Evolutionary conservation across 2,329 filamentous ascomycete species (phyloP), one percentile per base, ranked within the genome.

Genomic region (Cladosporium sp.): DNA sequence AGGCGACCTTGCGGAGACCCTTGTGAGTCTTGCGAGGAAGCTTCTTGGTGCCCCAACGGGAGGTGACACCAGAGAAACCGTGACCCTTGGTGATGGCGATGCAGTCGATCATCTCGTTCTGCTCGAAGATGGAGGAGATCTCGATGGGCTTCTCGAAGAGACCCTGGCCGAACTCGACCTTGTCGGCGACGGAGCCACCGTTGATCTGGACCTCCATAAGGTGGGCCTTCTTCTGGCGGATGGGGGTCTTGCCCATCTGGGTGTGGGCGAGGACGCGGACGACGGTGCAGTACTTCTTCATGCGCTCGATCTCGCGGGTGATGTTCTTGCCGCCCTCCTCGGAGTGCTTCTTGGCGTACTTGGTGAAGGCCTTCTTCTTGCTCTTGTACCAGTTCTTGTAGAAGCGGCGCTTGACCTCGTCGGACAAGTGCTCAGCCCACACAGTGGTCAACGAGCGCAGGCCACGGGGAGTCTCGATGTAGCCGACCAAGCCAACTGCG

Each of bases 311-410:
- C 79, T 99, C 93, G 73, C 89, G 88, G 76, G 88, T 90, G 81
- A 97, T 87, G 70, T 89, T 90, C 66, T 88, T 80, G 70, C 89
- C 91, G 78, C 77, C 88, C 80, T 79, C 86, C 82, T 97, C 92
- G 61, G 92, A 90, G 86, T 97, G 89, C 86, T 95, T 92, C 89
- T 97, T 99, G 82, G 93, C 89, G 80, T 99, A 99, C 84, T 95
- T 96, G 84, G 93, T 99, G 83, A 99, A 99, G 59, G 93, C 93
- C 92, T 99, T 99, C 89, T 96, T 97, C 91, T 99, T 99, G 84
- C 85, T 90, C 88, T 96, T 96, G 88, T 99, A 99, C 93, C 93
- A 99, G 88, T 99, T 99, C 90, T 97, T 97, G 89, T 99, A 99
- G 89, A 99, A 99, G 74, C 93, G 89, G 71, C 93, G 89, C 87